These are phyloP conservation scores for Plasmodium vinckei DNA, from an alignment of 169 alveolate genomes.

Conservation along the genomic window DNA sequence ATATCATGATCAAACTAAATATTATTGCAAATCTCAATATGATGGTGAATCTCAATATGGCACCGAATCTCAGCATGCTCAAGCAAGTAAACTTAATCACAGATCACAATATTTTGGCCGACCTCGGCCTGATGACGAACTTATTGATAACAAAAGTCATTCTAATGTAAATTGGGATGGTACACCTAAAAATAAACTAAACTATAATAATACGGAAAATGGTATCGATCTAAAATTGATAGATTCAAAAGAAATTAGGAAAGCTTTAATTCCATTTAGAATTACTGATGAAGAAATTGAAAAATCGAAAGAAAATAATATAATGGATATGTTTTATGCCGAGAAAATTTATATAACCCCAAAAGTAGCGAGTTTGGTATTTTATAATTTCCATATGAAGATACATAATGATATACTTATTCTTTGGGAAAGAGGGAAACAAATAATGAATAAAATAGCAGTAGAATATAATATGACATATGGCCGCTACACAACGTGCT, in stretches of 20 bases:
- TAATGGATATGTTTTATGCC: too few relatives aligned
- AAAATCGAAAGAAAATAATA: too few relatives aligned
- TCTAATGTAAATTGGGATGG: neutral
- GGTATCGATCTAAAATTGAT: too few relatives aligned
- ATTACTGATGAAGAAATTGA: too few relatives aligned
- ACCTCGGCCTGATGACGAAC: neutral
- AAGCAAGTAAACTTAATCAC: too few relatives aligned
- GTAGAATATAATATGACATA: neutral
- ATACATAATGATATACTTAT: too few relatives aligned
- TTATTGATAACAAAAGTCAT: neutral
- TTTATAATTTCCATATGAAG: too few relatives aligned
- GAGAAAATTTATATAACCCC: too few relatives aligned
- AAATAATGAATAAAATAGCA: neutral
- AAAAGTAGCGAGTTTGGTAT: too few relatives aligned
- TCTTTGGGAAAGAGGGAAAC: neutral
- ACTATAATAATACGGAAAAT: neutral
- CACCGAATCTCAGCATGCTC: neutral
- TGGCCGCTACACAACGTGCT: neutral
- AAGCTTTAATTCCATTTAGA: too few relatives aligned
- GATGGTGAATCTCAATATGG: neutral
- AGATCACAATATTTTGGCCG: too few relatives aligned
- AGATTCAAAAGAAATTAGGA: too few relatives aligned
- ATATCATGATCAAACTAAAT: neutral
- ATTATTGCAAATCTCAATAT: neutral
- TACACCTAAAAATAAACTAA: neutral